A percentile compares a stretch with the other conserved stretches of the same genome.
These are phyloP conservation scores for Angomonas ambiguus DNA, from an alignment of 208 protist genomes.

Conservation along the genomic window DNA sequence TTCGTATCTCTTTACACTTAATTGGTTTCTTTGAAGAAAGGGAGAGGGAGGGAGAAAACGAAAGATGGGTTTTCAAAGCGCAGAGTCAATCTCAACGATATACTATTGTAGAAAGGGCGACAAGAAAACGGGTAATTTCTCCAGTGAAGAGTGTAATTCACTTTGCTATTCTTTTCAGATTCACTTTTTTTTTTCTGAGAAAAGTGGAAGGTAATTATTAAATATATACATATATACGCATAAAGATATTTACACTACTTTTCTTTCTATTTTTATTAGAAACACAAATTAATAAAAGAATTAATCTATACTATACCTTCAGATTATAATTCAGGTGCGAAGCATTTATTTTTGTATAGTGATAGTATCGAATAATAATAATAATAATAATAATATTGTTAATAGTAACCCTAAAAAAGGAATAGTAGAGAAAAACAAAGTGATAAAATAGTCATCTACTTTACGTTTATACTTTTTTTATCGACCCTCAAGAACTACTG, in stretches of 20 bases:
- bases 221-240: neutral
- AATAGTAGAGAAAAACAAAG: constrained; percentile 17
- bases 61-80: too few species aligned
- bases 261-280: neutral
- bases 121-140: too few species aligned
- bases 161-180: too few species aligned
- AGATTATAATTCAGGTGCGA: too few species aligned
- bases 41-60: constrained; percentile 3
- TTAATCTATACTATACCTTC: neutral
- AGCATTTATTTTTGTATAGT: too few species aligned
- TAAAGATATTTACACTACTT: neutral
- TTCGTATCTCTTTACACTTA: neutral
- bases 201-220: neutral
- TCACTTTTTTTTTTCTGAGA: too few species aligned
- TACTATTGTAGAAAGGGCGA: too few species aligned
- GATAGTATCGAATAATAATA: neutral
- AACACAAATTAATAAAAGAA: constrained; percentile 14
- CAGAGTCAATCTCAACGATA: too few species aligned
- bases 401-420: neutral
- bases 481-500: too few species aligned
- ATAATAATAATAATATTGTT: too few species aligned
- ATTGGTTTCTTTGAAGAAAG: neutral
- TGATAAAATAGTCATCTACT: neutral
- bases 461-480: constrained; percentile 13
- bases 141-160: too few species aligned